Base-by-base conservation (phyloP, 2,329 filamentous ascomycete genomes). In the Trichoderma oligosporum region DNA sequence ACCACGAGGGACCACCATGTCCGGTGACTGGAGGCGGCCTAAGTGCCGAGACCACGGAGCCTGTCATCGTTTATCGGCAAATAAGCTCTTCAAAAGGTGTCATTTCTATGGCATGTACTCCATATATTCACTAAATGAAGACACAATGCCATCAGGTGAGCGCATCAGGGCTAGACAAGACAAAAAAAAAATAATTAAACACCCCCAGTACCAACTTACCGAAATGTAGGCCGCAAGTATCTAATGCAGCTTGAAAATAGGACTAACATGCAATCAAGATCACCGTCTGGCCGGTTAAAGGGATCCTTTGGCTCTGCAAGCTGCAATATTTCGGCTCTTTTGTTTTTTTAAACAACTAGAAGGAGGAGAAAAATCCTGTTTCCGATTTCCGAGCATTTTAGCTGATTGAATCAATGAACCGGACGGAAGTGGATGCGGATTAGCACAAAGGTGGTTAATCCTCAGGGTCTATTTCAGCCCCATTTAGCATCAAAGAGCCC, bases 1-100 rank as follows among this genome's bases (percentile, higher is more conserved):
- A 20, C 56, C 54, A 57, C 54, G 54, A 57, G 54, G 54, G 27
- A 39, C 48, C 20, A 29, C 14, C 48, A 41, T 35, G 56, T 58
- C 48, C 27, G 56, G 48, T 58, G 48, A 53, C 48, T 47, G 56
- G 39, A 53, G 49, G 38, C n/a, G 38, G 25, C 38, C 38, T n/a
- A 44, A 53, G 31, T 25, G 18, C 38, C 49, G 29, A 48, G 18
- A 8, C 20, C 27, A 47, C 45, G 49, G 39, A 38, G 38, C 38
- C 45, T 45, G 49, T 39, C 39, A 25, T 44, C 9, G 20, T 29
- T 29, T 20, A 25, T 12, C 25, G 18, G 27, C 16, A 22, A 25
- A 12, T 39, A 16, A 8, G 20, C 4, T 4, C 2, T 38, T 14
- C 25, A n/a, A 22, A 29, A n/a, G 5, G 24, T n/a, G 11, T 20